Percentiles rank a stretch among this genome's conserved stretches.
Conservation (phyloP, 768 basidiomycete species). For the Lanmaoa rubissima region DNA sequence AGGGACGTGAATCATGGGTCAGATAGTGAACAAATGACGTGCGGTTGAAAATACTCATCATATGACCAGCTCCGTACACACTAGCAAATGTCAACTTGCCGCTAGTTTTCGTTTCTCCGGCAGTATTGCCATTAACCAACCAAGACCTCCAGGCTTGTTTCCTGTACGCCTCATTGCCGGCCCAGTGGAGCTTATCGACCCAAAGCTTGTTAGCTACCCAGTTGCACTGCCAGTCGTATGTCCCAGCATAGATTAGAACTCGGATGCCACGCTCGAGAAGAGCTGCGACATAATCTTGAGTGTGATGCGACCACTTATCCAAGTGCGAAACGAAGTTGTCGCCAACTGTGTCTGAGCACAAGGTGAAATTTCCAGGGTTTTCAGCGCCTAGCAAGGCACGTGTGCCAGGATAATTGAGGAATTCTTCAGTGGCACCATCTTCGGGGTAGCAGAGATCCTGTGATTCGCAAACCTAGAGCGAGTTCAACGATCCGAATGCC, state of each 20-base stretch:
- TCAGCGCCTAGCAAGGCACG: constrained; percentile 48
- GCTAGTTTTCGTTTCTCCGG: constrained; percentile 54
- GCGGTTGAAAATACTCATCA: constrained; percentile 42
- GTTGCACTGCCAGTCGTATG: constrained; percentile 58
- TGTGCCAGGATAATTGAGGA: constrained; percentile 45
- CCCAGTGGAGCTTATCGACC: constrained; percentile 61
- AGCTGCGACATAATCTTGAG: constrained; percentile 56
- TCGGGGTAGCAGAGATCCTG: constrained; percentile 40
- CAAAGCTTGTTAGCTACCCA: constrained; percentile 64
- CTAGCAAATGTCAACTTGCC: constrained; percentile 64
- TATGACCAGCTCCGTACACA: constrained; percentile 70
- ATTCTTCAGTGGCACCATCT: constrained; percentile 39
- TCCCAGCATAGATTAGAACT: constrained; percentile 56
- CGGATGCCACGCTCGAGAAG: constrained; percentile 53
- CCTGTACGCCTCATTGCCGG: constrained; percentile 47
- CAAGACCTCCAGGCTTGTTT: constrained; percentile 47
- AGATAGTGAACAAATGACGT: constrained; percentile 17
- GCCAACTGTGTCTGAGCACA: constrained; percentile 54
- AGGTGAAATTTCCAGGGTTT: constrained; percentile 48
- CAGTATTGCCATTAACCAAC: constrained; percentile 51
- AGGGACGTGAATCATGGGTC: constrained; percentile 47
- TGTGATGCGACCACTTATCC: constrained; percentile 57
- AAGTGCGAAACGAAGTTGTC: constrained; percentile 51
- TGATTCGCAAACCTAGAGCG: constrained; percentile 22
- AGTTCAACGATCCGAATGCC: not conserved